These are phyloP conservation scores for Tolypocladium album DNA, from an alignment of 2,329 filamentous ascomycete genomes.

Conservation along the genomic window DNA sequence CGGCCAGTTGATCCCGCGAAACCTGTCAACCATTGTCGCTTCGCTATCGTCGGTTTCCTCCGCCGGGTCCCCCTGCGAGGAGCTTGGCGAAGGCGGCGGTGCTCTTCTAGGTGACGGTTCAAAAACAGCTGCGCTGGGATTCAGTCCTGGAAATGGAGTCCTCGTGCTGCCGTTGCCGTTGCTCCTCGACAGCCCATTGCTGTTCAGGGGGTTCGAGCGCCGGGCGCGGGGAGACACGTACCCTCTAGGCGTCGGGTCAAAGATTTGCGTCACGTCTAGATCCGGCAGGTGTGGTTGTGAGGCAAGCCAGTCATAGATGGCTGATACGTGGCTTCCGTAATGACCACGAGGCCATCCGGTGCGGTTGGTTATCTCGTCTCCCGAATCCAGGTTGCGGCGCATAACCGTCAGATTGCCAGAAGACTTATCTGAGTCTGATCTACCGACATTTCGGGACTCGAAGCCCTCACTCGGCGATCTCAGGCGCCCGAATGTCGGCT, in stretches of 20 bases:
- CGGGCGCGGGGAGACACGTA: neutral
- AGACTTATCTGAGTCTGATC: neutral
- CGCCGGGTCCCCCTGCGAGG: neutral
- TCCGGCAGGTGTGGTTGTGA: conserved; percentile 1
- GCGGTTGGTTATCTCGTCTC: neutral
- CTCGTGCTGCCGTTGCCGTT: neutral
- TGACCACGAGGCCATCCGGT: neutral
- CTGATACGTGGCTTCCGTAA: neutral
- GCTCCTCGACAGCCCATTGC: neutral
- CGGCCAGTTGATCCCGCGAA: neutral
- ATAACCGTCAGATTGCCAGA: neutral
- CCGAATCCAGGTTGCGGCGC: neutral
- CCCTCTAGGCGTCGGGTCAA: conserved; percentile 4
- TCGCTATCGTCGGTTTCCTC: neutral
- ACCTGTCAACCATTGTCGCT: neutral
- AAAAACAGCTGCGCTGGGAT: conserved; percentile 6
- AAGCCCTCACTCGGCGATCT: neutral
- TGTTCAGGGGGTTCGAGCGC: no score
- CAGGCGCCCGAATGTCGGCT: no score
- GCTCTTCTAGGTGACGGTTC: neutral
- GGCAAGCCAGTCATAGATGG: conserved; percentile 4
- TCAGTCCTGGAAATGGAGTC: neutral
- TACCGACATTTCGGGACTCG: neutral
- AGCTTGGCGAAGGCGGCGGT: neutral
- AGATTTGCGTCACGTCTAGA: neutral